Percentiles rank a stretch among this genome's conserved stretches.
Evolutionary conservation across 495 filamentous ascomycete species (phyloP).

Genomic region (Neurospora pannonica): DNA sequence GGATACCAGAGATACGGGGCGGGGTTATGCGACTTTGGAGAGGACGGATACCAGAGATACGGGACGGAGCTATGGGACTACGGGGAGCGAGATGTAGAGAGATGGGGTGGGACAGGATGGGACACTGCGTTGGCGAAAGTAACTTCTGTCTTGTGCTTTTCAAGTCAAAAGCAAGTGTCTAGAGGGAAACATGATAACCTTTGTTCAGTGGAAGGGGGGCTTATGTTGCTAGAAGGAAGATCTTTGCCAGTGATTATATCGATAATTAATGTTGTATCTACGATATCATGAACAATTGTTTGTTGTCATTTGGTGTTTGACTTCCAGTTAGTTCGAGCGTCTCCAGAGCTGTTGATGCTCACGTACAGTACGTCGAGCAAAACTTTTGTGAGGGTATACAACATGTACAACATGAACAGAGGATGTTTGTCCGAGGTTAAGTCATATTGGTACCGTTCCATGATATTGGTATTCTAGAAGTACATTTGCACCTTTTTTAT

Average conservation of each 20-base stretch:
- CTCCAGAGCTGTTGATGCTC: neutral
- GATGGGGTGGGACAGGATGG: neutral
- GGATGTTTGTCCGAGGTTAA: neutral
- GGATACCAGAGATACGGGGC: conserved; percentile 11
- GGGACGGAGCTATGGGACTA: neutral
- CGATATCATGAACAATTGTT: neutral
- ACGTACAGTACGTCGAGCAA: neutral
- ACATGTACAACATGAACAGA: neutral
- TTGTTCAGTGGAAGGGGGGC: neutral
- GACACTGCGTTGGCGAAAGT: neutral
- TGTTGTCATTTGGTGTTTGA: neutral
- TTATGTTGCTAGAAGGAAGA: too few species aligned
- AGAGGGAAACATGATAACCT: neutral
- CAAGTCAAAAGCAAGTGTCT: neutral
- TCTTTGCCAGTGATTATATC: neutral
- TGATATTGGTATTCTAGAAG: neutral
- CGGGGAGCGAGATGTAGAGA: neutral
- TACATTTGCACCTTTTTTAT: neutral
- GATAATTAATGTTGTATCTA: neutral
- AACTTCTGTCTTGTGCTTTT: neutral
- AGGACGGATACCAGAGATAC: neutral
- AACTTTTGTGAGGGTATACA: too few species aligned
- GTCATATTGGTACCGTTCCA: neutral
- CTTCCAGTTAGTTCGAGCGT: neutral
- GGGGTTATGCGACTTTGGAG: neutral